Percentiles rank a stretch among this genome's conserved stretches.
These are phyloP conservation scores for Petunia axillaris DNA, from an alignment of 257 asterid genomes.

Conservation along the genomic window DNA sequence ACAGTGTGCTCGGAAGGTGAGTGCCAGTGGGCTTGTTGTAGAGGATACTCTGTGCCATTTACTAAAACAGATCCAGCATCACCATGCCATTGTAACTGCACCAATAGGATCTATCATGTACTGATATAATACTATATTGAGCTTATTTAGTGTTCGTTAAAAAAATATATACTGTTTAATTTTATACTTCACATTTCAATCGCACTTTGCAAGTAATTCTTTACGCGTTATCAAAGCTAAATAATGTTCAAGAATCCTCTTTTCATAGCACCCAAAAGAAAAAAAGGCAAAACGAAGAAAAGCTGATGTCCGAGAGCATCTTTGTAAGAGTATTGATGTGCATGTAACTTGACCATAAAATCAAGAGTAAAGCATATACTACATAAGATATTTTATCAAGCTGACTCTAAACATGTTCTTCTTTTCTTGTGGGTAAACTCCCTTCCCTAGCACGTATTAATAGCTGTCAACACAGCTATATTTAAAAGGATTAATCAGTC, in stretches of 20 bases:
- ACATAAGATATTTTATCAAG: background rate
- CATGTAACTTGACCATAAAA: background rate
- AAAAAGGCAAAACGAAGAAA: background rate
- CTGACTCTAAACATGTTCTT: background rate
- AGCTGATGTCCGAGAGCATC: background rate
- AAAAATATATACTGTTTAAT: no score
- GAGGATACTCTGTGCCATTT: slow-evolving; percentile 49
- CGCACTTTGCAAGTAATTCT: no score
- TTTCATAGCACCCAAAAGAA: no score
- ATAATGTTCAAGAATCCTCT: no score
- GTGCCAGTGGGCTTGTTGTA: slow-evolving; percentile 75
- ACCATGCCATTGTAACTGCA: slow-evolving; percentile 60
- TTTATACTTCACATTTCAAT: no score
- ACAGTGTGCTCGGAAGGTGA: slow-evolving; percentile 81
- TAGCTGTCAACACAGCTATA: background rate
- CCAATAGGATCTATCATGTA: background rate
- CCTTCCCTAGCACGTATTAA: background rate
- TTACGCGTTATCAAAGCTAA: no score
- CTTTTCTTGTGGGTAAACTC: background rate
- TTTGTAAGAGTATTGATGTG: background rate
- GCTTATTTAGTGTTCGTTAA: no score
- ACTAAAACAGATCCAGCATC: slow-evolving; percentile 56
- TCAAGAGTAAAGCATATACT: background rate
- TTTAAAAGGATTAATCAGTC: no score
- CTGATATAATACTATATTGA: no score